Percentiles rank a stretch among this genome's conserved stretches.
phyloP scores from a whole-genome alignment of 441 rosid genomes.

The Croton setiger region DNA sequence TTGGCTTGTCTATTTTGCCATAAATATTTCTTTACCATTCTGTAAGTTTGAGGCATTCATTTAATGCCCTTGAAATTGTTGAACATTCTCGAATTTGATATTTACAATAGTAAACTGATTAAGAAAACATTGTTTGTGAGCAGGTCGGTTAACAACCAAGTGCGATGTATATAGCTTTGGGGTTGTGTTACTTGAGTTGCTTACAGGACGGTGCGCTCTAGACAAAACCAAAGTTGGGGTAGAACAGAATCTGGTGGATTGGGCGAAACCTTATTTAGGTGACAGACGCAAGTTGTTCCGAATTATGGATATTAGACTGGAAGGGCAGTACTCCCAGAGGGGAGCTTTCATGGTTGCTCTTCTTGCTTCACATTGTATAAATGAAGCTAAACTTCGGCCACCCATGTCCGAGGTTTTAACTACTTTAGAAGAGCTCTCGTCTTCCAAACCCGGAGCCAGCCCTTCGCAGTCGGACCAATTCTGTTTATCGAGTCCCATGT shows the following conservation, averaged over 20 bases:
- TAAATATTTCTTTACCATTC: background rate
- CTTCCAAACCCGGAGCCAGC: constrained; percentile 29
- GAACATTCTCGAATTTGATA: background rate
- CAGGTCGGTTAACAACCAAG: constrained; percentile 61
- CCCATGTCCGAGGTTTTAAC: constrained; percentile 50
- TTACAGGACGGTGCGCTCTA: constrained; percentile 49
- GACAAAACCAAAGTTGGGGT: constrained; percentile 41
- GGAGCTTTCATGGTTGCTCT: constrained; percentile 51
- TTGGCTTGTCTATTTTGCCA: constrained; percentile 17
- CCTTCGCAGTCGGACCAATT: constrained; percentile 7
- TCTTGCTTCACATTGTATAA: constrained; percentile 51
- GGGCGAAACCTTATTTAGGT: constrained; percentile 55
- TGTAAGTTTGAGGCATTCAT: background rate
- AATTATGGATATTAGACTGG: constrained; percentile 58
- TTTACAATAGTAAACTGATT: constrained; percentile 6
- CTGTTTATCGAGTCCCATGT: background rate
- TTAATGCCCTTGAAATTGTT: background rate
- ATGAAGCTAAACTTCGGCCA: constrained; percentile 60
- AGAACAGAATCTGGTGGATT: constrained; percentile 61
- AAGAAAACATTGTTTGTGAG: constrained; percentile 11
- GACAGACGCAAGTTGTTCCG: constrained; percentile 53
- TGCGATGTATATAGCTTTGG: constrained; percentile 80
- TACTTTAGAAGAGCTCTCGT: constrained; percentile 41
- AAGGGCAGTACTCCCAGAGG: constrained; percentile 55
- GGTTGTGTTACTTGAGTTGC: constrained; percentile 67